phyloP scores from a whole-genome alignment of 192 early-diverging fungal genomes.

The Coemansia sp. region DNA sequence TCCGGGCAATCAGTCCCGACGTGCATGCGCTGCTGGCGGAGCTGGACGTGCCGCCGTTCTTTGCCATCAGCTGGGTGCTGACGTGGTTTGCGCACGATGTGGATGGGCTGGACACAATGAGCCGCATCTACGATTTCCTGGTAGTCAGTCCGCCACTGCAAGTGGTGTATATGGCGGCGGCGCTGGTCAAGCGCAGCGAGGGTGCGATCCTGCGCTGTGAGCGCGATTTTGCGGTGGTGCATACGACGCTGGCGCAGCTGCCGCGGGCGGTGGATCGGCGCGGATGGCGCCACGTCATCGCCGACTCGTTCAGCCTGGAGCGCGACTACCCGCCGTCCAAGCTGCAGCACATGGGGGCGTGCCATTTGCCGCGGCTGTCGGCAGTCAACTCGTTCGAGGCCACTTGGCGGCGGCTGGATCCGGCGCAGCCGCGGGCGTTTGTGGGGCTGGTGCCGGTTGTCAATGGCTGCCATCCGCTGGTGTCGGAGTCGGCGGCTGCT shows the following conservation, averaged over 20 bases:
- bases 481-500: background rate
- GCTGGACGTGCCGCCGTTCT: conserved; percentile 62
- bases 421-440: conserved; percentile 34
- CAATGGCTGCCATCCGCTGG: conserved; percentile 35
- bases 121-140: conserved; percentile 66
- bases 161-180: conserved; percentile 63
- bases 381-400: conserved; percentile 40
- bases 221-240: conserved; percentile 43
- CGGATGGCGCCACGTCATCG: conserved; percentile 35
- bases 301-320: conserved; percentile 37
- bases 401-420: conserved; percentile 49
- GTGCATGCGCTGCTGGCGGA: conserved; percentile 34
- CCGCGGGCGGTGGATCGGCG: conserved; percentile 3
- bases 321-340: conserved; percentile 36
- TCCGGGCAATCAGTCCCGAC: conserved; percentile 23
- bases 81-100: conserved; percentile 78
- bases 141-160: conserved; percentile 62
- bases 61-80: conserved; percentile 69
- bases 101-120: conserved; percentile 46
- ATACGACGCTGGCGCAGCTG: conserved; percentile 35
- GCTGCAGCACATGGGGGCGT: conserved; percentile 41
- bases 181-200: conserved; percentile 44
- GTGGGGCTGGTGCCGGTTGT: conserved; percentile 22
- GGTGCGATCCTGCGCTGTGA: conserved; percentile 29
- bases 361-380: conserved; percentile 33